Conservation (phyloP, 2,329 filamentous ascomycete genomes). For the Diaporthe citrichinensis region DNA sequence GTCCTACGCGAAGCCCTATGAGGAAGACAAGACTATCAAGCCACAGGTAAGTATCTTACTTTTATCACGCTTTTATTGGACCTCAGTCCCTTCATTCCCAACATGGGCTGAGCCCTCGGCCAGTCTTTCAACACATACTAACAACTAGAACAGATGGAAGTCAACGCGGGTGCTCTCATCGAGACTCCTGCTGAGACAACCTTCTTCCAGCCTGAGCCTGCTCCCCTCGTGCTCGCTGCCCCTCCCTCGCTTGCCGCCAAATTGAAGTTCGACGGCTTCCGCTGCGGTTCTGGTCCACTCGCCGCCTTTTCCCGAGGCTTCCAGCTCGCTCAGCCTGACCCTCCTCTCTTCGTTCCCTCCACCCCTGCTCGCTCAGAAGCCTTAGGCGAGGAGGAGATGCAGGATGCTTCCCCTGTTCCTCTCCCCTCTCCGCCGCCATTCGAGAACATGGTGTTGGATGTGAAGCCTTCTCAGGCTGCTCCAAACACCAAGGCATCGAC, state of each 20-base stretch:
- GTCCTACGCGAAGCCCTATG: background rate
- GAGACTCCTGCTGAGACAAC: background rate
- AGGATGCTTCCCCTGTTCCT: background rate
- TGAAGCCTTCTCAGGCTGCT: background rate
- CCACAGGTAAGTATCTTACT: background rate
- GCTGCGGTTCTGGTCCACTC: constrained; percentile 10
- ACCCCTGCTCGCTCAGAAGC: background rate
- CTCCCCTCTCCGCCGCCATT: background rate
- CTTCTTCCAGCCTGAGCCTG: background rate
- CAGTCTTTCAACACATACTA: background rate
- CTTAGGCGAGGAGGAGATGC: too few species aligned
- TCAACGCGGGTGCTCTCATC: background rate
- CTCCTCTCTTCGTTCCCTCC: background rate
- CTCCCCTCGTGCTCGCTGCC: background rate
- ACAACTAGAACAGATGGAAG: background rate
- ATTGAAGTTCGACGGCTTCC: constrained; percentile 20
- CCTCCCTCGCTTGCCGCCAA: background rate
- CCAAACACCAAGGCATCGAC: background rate
- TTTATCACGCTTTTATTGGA: background rate
- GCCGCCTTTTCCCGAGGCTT: background rate
- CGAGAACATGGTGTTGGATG: background rate
- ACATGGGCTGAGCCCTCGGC: background rate
- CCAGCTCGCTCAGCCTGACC: background rate
- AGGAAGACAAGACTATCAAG: background rate
- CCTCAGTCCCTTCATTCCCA: background rate